Evolutionary conservation across 1,284 basidiomycete genomes (phyloP), one percentile per base, ranked within the genome.

Genomic region (Irpex lacteus): DNA sequence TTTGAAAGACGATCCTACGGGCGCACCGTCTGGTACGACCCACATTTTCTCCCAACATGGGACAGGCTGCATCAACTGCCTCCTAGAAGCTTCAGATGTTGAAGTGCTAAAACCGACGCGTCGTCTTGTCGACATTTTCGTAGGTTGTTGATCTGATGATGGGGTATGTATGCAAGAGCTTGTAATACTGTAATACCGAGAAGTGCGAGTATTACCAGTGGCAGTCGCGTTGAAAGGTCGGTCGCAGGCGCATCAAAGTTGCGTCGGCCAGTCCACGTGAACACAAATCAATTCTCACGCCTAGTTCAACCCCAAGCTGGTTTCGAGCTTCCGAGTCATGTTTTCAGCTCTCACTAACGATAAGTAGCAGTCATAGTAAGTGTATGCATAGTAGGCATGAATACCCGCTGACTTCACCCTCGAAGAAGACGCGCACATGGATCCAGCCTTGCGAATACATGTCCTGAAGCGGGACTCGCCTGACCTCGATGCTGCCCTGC

Each of bases 1-100:
- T 69, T 85, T 88, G 54, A 92, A 74, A 9, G 77, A 81, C n/a
- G 89, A 82, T 40, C 83, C 83, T 32, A 83, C 72, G 26, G 82
- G 70, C 34, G 81, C 77, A 62, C 78, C 80, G 64, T 87, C 86
- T 47, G 87, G 83, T 19, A 80, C 72, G 4, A 82, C 78, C 88
- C 88, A 90, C 32, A 80, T 77, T 76, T 88, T 90, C 75, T 92
- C 90, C 90, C 90, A 92, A 66, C 86, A 89, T 49, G 82, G 83
- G 36, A 92, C 91, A 5, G 90, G 91, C 70, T 90, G 87, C 89
- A 92, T 92, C 19, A 92, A 80, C 75, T 91, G 89, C 65, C 90
- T 81, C 36, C 91, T 83, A 47, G 90, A 90, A 60, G 89, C 89
- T 75, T 92, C 91, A 2, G 90, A 89, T 47, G 87, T 88, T 40